Evolutionary conservation across 2,329 filamentous ascomycete species (phyloP), one percentile per base, ranked within the genome.

Genomic region (Amesomyces nigricolor): DNA sequence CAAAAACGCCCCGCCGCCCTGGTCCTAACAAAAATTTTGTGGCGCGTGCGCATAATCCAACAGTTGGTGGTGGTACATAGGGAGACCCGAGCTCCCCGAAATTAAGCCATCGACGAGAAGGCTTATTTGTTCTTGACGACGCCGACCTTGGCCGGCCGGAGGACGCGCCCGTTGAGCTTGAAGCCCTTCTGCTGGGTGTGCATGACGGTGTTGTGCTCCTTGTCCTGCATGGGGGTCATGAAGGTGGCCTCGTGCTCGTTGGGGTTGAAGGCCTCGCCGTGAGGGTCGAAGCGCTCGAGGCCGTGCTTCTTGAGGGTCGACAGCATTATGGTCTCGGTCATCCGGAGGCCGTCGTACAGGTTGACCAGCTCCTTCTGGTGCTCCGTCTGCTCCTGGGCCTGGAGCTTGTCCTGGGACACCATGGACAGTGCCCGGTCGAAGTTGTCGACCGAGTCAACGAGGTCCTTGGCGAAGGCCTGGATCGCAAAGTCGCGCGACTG

Each of bases 201-300:
- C 76, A 97, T 94, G 67, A 96, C 89, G 54, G 85, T 88, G 65
- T 89, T 90, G 67, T 97, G 85, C 72, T 96, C 88, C 79, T 95
- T 95, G 64, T 84, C 91, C 51, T 85, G 81, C 76, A 90, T 83
- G 43, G 91, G 89, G 9, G 89, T 85, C 86, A 95, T 91, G 75
- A 97, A 97, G 19, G 89, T 94, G 38, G 94, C 94, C 79, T 99
- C 94, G 72, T 97, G 94, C 73, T 89, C 81, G 73, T 96, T 96
- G 63, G 94, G 91, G 76, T 99, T 87, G 78, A 99, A 99, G 74
- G 89, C 91, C 71, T 94, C 87, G 65, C 84, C 81, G 62, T 83
- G 76, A 16, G 94, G 92, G 70, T 91, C 85, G 70, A 96, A 89
- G 64, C 91, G 81, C 78, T 95, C 89, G 60, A 99, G 78, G 54